Percentiles rank a stretch among this genome's conserved stretches.
Conservation (phyloP, 352 stramenopile species). For the Phytophthora quininea region DNA sequence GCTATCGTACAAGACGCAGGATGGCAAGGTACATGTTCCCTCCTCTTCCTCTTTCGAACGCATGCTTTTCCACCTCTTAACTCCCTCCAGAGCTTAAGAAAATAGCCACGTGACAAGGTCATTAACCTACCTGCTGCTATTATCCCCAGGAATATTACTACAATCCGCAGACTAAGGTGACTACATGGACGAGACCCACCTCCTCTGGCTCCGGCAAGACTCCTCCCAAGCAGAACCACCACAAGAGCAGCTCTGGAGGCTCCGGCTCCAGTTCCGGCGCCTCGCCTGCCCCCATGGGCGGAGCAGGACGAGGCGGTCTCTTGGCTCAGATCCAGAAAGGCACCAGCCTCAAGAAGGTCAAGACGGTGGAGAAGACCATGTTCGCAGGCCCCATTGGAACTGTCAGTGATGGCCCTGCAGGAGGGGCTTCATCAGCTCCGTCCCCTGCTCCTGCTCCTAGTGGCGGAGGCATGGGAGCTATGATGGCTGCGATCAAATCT, state of each 20-base stretch:
- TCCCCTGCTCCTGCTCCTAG: slow-evolving; percentile 24
- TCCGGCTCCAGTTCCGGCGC: not conserved
- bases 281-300: slow-evolving; percentile 19
- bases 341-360: slow-evolving; percentile 77
- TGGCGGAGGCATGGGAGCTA: slow-evolving; percentile 58
- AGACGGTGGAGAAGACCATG: slow-evolving; percentile 71
- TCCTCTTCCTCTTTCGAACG: not conserved
- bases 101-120: not conserved
- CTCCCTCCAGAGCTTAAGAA: not conserved
- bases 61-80: not conserved
- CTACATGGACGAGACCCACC: slow-evolving; percentile 80
- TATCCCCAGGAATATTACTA: slow-evolving; percentile 87
- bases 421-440: slow-evolving; percentile 12
- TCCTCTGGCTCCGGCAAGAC: slow-evolving; percentile 34
- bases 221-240: slow-evolving; percentile 45
- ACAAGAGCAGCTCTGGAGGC: slow-evolving; percentile 32
- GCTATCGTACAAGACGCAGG: slow-evolving; percentile 87
- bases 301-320: slow-evolving; percentile 54
- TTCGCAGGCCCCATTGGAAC: slow-evolving; percentile 44
- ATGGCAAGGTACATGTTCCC: slow-evolving; percentile 68
- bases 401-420: slow-evolving; percentile 14
- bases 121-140: not conserved
- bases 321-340: slow-evolving; percentile 79
- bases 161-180: slow-evolving; percentile 88
- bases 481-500: slow-evolving; percentile 79